Base-by-base conservation (phyloP, 148 eudicot species). In the Camellia japonica region DNA sequence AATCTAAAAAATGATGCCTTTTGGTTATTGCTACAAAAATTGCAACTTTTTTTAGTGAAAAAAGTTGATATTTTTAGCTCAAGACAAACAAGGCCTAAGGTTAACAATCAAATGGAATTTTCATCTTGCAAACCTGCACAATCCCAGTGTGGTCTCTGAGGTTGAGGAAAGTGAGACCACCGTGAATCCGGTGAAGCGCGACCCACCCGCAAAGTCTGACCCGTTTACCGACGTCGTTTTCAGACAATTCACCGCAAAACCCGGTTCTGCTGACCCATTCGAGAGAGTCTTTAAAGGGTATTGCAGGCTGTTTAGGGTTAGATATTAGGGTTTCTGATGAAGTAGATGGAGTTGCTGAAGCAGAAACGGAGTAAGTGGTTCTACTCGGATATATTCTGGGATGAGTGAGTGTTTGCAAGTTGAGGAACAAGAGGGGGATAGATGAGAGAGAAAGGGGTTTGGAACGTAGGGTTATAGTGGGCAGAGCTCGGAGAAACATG, bases 191-290 rank as follows among this genome's bases (percentile, higher is more conserved):
- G 60, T 92, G 97, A 66, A 92, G 90, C 5, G 94, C 98, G 64
- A 95, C 97, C 98, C 98, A 93, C 66, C 98, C 98, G 70, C 98
- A 95, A 13, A 93, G 89, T 76, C 87, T 86, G 69, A 95, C 97
- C 86, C 92, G 84, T 81, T 81, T 86, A 55, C 97, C 98, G 43
- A 90, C 94, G 82, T 95, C 91, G 60, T 63, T 61, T 80, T 89
- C 90, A 2, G 89, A 83, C 87, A 95, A 87, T 54, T 92, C 75
- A 14, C 98, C 98, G 68, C 98, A 95, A 2, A 85, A 78, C 5
- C 80, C 90, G 18, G 91, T 93, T 52, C 97, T 83, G 23, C 78
- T 72, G 38, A 93, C 94, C 98, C 94, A 95, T n/a, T 89, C 82
- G 13, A 90, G 90, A 46, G 88, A 43, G 4, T 85, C 93, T 43